Base-by-base conservation (phyloP, 2,329 filamentous ascomycete genomes). In the Cladosporium colombiae region DNA sequence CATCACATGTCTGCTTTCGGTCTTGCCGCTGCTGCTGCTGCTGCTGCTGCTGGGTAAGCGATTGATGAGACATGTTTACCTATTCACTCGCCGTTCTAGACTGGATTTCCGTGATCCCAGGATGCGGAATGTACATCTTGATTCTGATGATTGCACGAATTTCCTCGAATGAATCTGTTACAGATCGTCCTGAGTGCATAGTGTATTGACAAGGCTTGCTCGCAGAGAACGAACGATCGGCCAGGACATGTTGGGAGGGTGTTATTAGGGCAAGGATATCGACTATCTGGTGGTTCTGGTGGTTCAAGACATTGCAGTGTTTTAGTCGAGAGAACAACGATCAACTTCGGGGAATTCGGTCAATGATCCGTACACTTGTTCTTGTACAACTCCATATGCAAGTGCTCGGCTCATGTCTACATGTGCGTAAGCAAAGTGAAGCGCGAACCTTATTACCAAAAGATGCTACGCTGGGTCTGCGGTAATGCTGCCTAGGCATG, bases 51-150 rank as follows among this genome's bases (percentile, higher is more conserved):
- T 21, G 40, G 2, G n/a, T 8, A 21, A 46, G 14, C 5, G 14
- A 29, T 11, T 5, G 52, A 55, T 55, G 52, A 55, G 40, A 29
- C 31, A 33, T 55, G 52, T 55, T 33, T 25, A n/a, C 7, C 13
- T 21, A n/a, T 40, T 62, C 59, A 62, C 59, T 62, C 59, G 59
- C 59, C 59, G 59, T 62, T 62, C 59, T 10, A 52, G 59, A 62
- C 59, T 53, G 46, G 59, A 29, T 29, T 29, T n/a, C n/a, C n/a
- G n/a, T 29, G 27, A 29, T 29, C 6, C 27, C 27, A 29, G 27
- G 18, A 29, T 62, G 59, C 59, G 46, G 59, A 62, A 37, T 10
- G 7, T 23, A 10, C 55, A 27, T 37, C 33, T 6, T 6, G 2
- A 13, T 5, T 23, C 40, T 46, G 40, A 46, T 18, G 10, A 23